Evolutionary conservation across 257 asterid genomes (phyloP), one percentile per base, ranked within the genome.

Genomic region (Echium plantagineum): DNA sequence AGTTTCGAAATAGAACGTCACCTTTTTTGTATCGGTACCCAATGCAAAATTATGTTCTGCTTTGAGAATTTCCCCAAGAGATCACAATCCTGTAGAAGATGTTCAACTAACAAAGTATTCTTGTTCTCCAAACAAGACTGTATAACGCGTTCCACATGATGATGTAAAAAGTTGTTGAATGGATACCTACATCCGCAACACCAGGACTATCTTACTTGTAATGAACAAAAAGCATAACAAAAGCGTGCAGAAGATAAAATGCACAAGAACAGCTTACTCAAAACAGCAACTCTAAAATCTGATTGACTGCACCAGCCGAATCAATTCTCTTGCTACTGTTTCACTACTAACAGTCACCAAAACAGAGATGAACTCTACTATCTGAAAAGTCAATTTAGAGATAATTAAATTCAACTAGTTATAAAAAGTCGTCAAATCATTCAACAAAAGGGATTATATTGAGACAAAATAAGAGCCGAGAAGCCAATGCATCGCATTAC

Each of bases 341-440:
- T 85, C 90, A 71, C 74, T 83, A 63, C 85, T 68, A 68, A 81
- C 89, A 64, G 80, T 77, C 72, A 83, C 85, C 73, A 90, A 74
- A 75, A 87, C 96, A 52, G 96, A 81, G 75, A 90, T 85, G 79
- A 90, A 84, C 83, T 90, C 97, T 70, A 90, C 72, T 56, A 90
- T 83, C 97, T 90, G 89, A 73, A 59, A 78, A 66, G 49, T 42
- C 16, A 42, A 10, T 42, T 12, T 1, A 8, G 47, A 35, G 47
- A 35, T 35, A 6, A 35, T 7, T 10, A 35, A 35, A 35, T 7
- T 24, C 26, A 24, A 35, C 2, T 35, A 10, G 15, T 35, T 35
- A 35, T 7, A 35, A 35, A 35, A 7, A 35, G 0, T 6, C 13
- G 2, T 35, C 47, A 35, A 7, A 35, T 8, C 9, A 35, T 35